A percentile compares a stretch with the other conserved stretches of the same genome.
Evolutionary conservation across 495 filamentous ascomycete species (phyloP).

Genomic region (Aspergillus indologenus): DNA sequence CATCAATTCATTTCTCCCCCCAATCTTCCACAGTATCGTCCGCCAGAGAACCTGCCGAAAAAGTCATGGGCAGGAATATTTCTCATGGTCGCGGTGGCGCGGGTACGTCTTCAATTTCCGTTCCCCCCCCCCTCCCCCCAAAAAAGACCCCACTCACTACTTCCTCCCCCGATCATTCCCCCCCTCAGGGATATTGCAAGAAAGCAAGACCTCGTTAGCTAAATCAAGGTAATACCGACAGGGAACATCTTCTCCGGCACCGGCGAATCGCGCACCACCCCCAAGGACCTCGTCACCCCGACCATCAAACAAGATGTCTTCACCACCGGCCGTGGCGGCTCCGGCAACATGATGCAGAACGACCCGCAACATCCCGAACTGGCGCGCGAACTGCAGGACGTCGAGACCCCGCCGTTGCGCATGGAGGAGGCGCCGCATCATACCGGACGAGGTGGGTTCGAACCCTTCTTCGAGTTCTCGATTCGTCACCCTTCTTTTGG

Average conservation of each 20-base stretch:
- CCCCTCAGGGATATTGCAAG: not conserved
- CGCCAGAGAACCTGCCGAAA: not conserved
- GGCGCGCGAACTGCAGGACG: conserved; percentile 78
- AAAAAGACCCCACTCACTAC: conserved; percentile 34
- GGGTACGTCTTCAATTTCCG: conserved; percentile 31
- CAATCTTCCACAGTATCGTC: conserved; percentile 3
- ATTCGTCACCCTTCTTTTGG: not conserved
- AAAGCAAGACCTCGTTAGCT: not conserved
- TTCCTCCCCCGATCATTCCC: not conserved
- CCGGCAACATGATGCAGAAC: conserved; percentile 72
- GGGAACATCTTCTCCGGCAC: conserved; percentile 73
- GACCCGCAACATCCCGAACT: conserved; percentile 61
- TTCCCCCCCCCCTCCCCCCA: conserved; percentile 7
- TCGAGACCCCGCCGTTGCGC: conserved; percentile 55
- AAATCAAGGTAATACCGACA: too few species aligned
- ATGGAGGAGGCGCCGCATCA: conserved; percentile 42
- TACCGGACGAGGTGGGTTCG: conserved; percentile 44
- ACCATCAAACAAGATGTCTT: conserved; percentile 77
- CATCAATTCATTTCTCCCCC: not conserved
- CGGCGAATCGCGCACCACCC: conserved; percentile 46
- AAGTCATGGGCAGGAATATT: conserved; percentile 26
- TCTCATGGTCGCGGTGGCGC: conserved; percentile 57
- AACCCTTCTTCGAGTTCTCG: not conserved
- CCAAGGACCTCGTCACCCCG: conserved; percentile 71
- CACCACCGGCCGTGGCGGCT: conserved; percentile 75